Base-by-base conservation (phyloP, 1,139 yeast species). In the Kurtzmaniella quercitrusa region DNA sequence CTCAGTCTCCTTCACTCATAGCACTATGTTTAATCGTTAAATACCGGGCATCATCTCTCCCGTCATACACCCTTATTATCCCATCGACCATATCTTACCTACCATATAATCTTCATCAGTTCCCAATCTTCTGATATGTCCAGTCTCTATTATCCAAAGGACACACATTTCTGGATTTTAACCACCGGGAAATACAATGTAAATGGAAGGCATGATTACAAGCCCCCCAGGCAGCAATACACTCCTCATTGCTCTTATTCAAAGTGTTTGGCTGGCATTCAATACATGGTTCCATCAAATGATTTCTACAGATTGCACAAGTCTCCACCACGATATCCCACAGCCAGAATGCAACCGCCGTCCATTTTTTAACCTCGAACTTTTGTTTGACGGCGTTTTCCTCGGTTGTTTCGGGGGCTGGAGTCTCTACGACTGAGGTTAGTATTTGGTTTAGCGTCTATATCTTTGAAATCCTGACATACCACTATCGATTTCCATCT, bases 341-440 rank as follows among this genome's bases (percentile, higher is more conserved):
- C 1, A 97, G 90, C 99, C 99, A 94, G 60, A 93, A 90, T 15
- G 98, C 98, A 43, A 94, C 98, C 0, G 98, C 98, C 14, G 96
- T 90, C 98, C 98, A 93, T 71, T 73, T 73, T 56, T 72, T 73
- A 21, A 73, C 77, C 50, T 73, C 79, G 47, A 73, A 73, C 46
- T 69, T 62, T 42, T 70, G 70, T 46, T 70, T 70, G 33, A 55
- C 50, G 25, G 31, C 42, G 2, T 17, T 29, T 29, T 38, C 33
- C 29, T 39, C 37, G n/a, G 5, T 19, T 6, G 27, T 17, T 14
- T 38, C 39, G 12, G 44, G 14, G 25, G 37, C n/a, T 19, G 36
- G 37, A 9, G 41, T 21, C 12, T 14, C 18, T 6, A 16, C 36
- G 14, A 12, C 42, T 25, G 37, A 2, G 15, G 39, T 23, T 37